Base-by-base conservation (phyloP, 2,329 filamentous ascomycete genomes). In the Penicillium fuscoglaucum region DNA sequence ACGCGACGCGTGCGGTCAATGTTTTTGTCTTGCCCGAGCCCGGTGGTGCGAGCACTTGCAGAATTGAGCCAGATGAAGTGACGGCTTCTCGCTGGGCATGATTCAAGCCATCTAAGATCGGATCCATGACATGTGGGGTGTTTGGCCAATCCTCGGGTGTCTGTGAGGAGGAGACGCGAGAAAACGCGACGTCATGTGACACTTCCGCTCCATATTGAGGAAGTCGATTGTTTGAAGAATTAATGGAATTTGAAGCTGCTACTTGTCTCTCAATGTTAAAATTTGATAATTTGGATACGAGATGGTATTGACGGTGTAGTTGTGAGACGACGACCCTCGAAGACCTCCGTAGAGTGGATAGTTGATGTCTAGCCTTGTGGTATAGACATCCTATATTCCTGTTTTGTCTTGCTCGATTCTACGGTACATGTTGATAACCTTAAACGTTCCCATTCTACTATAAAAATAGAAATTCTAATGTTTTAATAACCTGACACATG, bases 21-120 rank as follows among this genome's bases (percentile, higher is more conserved):
- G 95, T 98, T 75, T 97, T 96, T 15, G 93, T 99, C 77, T 99
- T 98, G 21, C 95, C 93, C 61, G 86, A 88, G 35, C 86, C 86
- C 26, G 86, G 86, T 52, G 84, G 84, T 7, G 85, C 85, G 33
- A 87, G 82, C 3, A 87, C 83, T 69, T 87, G 85, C 3, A 87
- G 70, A 2, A 87, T 80, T 13, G 82, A 76, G 10, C 85, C 83
- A 4, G 81, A 78, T 6, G 85, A 88, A 8, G 85, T 84, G 28
- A 90, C 87, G 1, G 88, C 87, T 48, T 80, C 80, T 64, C 78
- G 80, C 71, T 90, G 87, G 9, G 86, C 86, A 46, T 76, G 72
- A 74, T 90, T 90, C 57, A 90, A 80, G 35, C 84, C 86, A 55
- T 79, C 72, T 35, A 90, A 78, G 44, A 89, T 78, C 53, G 74